Conservation (phyloP, 768 basidiomycete genomes). For the Psilocybe cyanescens region DNA sequence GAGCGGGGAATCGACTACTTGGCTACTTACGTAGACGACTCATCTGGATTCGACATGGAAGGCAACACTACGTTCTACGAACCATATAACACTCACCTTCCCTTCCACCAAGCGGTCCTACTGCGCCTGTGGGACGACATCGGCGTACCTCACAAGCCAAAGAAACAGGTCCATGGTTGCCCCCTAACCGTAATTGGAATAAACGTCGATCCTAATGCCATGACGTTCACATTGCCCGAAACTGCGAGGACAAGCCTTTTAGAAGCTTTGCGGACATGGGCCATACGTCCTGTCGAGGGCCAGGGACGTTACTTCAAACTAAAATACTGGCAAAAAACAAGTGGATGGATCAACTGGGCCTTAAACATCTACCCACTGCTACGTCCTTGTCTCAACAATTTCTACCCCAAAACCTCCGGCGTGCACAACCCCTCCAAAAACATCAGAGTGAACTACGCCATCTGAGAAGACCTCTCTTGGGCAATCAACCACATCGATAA, state of each 20-base stretch:
- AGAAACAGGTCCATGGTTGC: slow-evolving; percentile 40
- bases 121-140: slow-evolving; percentile 42
- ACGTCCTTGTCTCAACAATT: slow-evolving; percentile 29
- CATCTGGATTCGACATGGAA: slow-evolving; percentile 23
- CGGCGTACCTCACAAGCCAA: slow-evolving; percentile 39
- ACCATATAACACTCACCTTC: slow-evolving; percentile 30
- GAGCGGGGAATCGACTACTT: slow-evolving; percentile 21
- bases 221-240: slow-evolving; percentile 30
- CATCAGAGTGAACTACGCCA: slow-evolving; percentile 30
- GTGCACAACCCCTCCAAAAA: slow-evolving; percentile 14
- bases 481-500: slow-evolving; percentile 24
- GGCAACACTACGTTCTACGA: slow-evolving; percentile 27
- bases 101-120: slow-evolving; percentile 33
- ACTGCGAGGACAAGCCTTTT: slow-evolving; percentile 7
- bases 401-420: slow-evolving; percentile 39
- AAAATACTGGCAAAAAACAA: slow-evolving; percentile 25
- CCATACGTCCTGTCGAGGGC: neutral
- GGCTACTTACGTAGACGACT: slow-evolving; percentile 38
- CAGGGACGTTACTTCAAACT: slow-evolving; percentile 1
- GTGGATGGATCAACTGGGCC: slow-evolving; percentile 42
- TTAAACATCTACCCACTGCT: slow-evolving; percentile 45
- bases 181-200: slow-evolving; percentile 43
- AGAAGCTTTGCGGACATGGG: neutral
- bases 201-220: slow-evolving; percentile 32
- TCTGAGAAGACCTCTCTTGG: slow-evolving; percentile 37